phyloP scores from a whole-genome alignment of 108 stramenopile genomes.

The Cylindrotheca fusiformis region DNA sequence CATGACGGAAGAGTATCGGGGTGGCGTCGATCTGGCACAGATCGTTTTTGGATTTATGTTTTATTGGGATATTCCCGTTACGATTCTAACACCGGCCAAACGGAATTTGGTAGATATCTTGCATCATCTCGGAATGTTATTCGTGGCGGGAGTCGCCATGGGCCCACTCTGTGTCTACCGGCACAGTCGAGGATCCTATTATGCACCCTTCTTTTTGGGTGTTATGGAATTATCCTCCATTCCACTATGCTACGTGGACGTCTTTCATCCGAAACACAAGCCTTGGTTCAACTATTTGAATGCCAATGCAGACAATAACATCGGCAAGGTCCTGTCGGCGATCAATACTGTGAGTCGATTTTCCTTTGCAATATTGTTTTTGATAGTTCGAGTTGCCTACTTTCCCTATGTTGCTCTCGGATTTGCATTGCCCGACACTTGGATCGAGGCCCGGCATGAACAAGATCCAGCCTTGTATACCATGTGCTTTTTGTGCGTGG shows the following conservation, averaged over 20 bases:
- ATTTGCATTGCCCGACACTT: conserved; percentile 40
- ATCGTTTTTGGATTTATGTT: conserved; percentile 27
- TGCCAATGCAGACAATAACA: conserved; percentile 12
- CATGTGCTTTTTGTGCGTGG: conserved; percentile 10
- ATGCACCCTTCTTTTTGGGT: conserved; percentile 66
- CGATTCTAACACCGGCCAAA: conserved; percentile 16
- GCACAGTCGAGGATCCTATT: conserved; percentile 41
- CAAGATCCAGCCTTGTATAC: conserved; percentile 20
- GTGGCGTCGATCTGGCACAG: conserved; percentile 12
- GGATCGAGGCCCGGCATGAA: conserved; percentile 17
- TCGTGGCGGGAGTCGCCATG: conserved; percentile 39
- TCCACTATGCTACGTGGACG: conserved; percentile 54
- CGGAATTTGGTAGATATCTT: conserved; percentile 44
- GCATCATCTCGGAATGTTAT: conserved; percentile 62
- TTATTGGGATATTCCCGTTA: conserved; percentile 61
- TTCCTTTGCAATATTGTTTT: conserved; percentile 51
- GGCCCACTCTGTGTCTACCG: conserved; percentile 30
- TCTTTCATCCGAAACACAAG: conserved; percentile 63
- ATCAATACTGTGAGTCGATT: conserved; percentile 39
- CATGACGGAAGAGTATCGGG: conserved; percentile 5
- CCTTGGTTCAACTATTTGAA: conserved; percentile 48
- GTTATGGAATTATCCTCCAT: conserved; percentile 65
- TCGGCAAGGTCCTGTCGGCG: neutral
- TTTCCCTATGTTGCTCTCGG: conserved; percentile 46
- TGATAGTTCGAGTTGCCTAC: conserved; percentile 50